Evolutionary conservation across 2,329 filamentous ascomycete genomes (phyloP), one percentile per base, ranked within the genome.

Genomic region (Hypomyces perniciosus): DNA sequence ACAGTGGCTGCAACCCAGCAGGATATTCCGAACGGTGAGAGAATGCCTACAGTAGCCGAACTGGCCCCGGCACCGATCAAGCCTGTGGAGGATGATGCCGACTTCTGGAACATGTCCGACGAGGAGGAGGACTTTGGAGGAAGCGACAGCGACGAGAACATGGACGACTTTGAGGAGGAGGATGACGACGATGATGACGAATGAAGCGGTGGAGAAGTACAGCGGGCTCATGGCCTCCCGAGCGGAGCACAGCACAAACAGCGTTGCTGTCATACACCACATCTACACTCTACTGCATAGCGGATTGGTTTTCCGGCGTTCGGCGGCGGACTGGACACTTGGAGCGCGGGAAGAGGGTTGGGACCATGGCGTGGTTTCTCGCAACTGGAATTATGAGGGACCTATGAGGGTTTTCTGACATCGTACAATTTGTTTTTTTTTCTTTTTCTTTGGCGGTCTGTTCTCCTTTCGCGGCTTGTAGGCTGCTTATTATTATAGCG

Each of bases 31-130:
- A 72, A 74, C 0, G 90, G 79, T 1, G 91, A 91, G 56, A 76
- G 81, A 50, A 92, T 97, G 86, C 93, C 93, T 1, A 90, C 85
- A 0, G 80, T 83, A 48, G 68, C 86, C 64, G 69, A 89, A 70
- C 72, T 79, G 12, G 72, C 75, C 9, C 79, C 82, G 2, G 75
- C 74, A 2, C 81, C 83, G 1, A 82, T 85, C 58, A 81, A 84
- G 61, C 53, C 60, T 12, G 65, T 77, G 10, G 80, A 84, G 3
- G 83, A 87, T 38, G 88, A 95, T 59, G 84, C 86, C 58, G 87
- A 88, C 54, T 95, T 95, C 65, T 93, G 89, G 86, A 82, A 80
- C 33, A 86, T 88, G 65, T 84, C 81, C 44, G 87, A 87, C 52
- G 79, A 87, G 58, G 86, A 89, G 58, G 81, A 87, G 47, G 86